Percentiles rank a stretch among this genome's conserved stretches.
Evolutionary conservation across 2,329 filamentous ascomycete species (phyloP).

Genomic region (Fusarium liriodendri): DNA sequence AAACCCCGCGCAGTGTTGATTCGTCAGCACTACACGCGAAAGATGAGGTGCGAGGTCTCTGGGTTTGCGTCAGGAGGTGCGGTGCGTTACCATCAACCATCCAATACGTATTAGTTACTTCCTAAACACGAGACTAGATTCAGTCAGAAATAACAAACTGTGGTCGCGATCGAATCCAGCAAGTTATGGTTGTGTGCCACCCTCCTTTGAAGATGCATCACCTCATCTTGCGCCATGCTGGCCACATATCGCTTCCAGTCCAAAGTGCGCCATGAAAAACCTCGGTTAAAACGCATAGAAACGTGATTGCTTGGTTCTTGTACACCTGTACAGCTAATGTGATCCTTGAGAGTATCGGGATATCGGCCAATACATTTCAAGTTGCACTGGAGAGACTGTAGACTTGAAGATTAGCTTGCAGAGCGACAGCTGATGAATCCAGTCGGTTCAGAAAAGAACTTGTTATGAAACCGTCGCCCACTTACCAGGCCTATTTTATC

Average conservation of each 20-base stretch:
- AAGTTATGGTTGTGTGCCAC: not conserved
- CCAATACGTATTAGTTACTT: not conserved
- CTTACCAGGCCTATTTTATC: not conserved
- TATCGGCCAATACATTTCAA: not conserved
- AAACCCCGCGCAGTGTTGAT: not conserved
- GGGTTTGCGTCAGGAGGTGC: constrained; percentile 12
- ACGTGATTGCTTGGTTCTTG: not conserved
- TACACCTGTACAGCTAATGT: not conserved
- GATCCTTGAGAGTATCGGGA: not conserved
- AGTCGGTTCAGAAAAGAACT: not conserved
- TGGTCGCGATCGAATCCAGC: not conserved
- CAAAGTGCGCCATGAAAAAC: not conserved
- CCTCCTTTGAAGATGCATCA: constrained; percentile 12
- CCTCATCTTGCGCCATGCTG: constrained; percentile 24
- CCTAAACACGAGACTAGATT: not conserved
- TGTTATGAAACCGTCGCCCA: not conserved
- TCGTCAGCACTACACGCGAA: not conserved
- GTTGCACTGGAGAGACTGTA: not conserved
- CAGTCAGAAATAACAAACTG: not conserved
- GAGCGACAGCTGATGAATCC: not conserved
- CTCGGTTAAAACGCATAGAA: not conserved
- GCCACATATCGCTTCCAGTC: not conserved
- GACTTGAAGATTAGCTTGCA: not conserved
- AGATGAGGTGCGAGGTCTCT: constrained; percentile 20
- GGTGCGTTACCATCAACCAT: not conserved